Evolutionary conservation across 108 stramenopile species (phyloP).

Genomic region (Cyclostephanos tholiformis): DNA sequence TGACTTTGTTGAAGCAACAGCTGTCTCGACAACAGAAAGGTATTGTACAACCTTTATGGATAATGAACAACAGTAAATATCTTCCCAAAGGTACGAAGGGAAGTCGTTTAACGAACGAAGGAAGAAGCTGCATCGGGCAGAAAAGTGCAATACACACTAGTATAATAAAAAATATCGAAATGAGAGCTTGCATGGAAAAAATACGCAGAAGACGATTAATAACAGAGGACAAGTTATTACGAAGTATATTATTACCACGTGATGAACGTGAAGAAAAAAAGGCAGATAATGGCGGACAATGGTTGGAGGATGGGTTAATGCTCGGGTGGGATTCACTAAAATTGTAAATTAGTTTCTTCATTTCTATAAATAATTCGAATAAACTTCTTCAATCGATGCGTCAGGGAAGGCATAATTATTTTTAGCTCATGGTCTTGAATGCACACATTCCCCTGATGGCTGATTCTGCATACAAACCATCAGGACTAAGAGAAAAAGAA

Average conservation of each 20-base stretch:
- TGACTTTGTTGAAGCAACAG: slow-evolving; percentile 35
- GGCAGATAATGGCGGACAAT: slow-evolving; percentile 10
- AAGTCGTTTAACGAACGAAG: slow-evolving; percentile 2
- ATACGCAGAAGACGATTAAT: slow-evolving; percentile 53
- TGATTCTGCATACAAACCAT: slow-evolving; percentile 28
- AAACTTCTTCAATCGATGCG: slow-evolving; percentile 1
- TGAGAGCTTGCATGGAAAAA: slow-evolving; percentile 51
- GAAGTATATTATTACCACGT: slow-evolving; percentile 59
- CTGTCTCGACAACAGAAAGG: slow-evolving; percentile 2
- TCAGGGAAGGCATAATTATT: not conserved
- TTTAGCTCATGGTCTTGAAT: slow-evolving; percentile 10
- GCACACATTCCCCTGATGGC: slow-evolving; percentile 39
- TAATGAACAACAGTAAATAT: slow-evolving; percentile 50
- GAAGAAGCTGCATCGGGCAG: slow-evolving; percentile 15
- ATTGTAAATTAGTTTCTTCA: not conserved
- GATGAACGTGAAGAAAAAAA: slow-evolving; percentile 37
- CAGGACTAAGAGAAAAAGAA: slow-evolving; percentile 20
- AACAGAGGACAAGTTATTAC: slow-evolving; percentile 65
- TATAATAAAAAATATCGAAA: slow-evolving; percentile 49
- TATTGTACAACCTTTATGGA: slow-evolving; percentile 42
- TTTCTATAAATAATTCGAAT: slow-evolving; percentile 1
- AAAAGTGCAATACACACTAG: slow-evolving; percentile 1
- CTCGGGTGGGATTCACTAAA: slow-evolving; percentile 12
- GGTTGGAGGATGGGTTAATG: slow-evolving; percentile 19
- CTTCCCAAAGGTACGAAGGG: slow-evolving; percentile 31